Base-by-base conservation (phyloP, 805 yeast species). In the Ogataea paraovalis region DNA sequence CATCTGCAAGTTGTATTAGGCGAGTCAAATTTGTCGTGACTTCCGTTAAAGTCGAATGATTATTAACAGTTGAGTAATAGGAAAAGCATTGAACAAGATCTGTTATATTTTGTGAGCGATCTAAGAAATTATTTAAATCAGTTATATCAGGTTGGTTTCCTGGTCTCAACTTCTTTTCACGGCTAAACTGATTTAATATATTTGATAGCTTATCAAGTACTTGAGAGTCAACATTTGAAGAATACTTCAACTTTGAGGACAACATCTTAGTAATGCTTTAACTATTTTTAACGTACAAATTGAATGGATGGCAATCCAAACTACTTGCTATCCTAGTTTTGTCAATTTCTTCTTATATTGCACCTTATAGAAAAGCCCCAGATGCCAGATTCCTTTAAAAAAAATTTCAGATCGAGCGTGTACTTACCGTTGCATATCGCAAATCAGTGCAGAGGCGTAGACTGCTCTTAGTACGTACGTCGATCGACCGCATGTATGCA, bases 1-100 rank as follows among this genome's bases (percentile, higher is more conserved):
- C 39, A 13, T 53, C 54, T 10, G 68, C 47, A 10, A 62, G 37
- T 22, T 57, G 52, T 6, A 76, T 42, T 0, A 74, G 48, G 39
- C 66, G 73, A 1, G 72, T 58, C 7, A 85, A 51, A 14, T 67
- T 65, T 1, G 66, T 64, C 0, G 84, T 70, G 2, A 75, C 47
- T 19, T 66, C 68, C 0, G 79, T 69, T 52, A 82, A 73, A 42
- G 72, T 74, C 2, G 69, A 59, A 57, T 80, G 82, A 48, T 83
- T 82, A 57, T 82, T 73, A 3, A 69, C 61, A 3, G 76, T 66
- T n/a, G 74, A 62, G 52, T 60, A 72, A 50, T 67, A 67, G 5
- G 75, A 64, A 71, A 80, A 75, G 19, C 64, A 55, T 22, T 64
- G 64, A n/a, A 72, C 56, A n/a, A 74, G 45, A 39, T 67, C 66